Evolutionary conservation across 495 filamentous ascomycete species (phyloP).

Genomic region (Neurospora sp.): DNA sequence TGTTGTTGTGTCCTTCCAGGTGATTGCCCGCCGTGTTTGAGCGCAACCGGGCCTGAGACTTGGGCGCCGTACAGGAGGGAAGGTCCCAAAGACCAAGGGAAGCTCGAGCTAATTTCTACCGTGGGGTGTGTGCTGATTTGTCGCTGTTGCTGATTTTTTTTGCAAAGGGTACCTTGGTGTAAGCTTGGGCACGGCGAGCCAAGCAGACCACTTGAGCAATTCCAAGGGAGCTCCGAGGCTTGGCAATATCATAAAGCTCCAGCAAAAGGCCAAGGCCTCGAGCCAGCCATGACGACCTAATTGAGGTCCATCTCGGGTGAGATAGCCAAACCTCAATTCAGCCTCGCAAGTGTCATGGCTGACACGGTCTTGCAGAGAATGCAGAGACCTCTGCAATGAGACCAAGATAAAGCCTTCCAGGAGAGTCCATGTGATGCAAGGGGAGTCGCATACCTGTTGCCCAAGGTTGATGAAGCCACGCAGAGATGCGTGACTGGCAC

Average conservation of each 20-base stretch:
- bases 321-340: not conserved
- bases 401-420: not conserved
- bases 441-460: conserved; percentile 10
- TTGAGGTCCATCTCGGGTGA: not conserved
- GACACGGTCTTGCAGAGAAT: not conserved
- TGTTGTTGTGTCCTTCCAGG: conserved; percentile 17
- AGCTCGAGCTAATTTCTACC: not conserved
- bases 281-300: not conserved
- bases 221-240: not conserved
- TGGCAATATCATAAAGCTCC: not conserved
- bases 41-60: not conserved
- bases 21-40: conserved; percentile 3
- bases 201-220: conserved; percentile 7
- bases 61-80: not conserved
- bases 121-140: not conserved
- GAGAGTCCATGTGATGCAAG: not conserved
- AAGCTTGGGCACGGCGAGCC: conserved; percentile 4
- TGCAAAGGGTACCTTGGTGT: not conserved
- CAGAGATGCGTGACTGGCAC: conserved; percentile 1
- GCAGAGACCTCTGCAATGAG: conserved; percentile 1
- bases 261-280: not conserved
- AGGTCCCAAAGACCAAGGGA: not conserved
- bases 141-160: conserved; percentile 6
- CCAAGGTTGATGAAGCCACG: not conserved
- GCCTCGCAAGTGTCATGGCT: not conserved